Base-by-base conservation (phyloP, 345 rosid species). In the Iberis pinnata region DNA sequence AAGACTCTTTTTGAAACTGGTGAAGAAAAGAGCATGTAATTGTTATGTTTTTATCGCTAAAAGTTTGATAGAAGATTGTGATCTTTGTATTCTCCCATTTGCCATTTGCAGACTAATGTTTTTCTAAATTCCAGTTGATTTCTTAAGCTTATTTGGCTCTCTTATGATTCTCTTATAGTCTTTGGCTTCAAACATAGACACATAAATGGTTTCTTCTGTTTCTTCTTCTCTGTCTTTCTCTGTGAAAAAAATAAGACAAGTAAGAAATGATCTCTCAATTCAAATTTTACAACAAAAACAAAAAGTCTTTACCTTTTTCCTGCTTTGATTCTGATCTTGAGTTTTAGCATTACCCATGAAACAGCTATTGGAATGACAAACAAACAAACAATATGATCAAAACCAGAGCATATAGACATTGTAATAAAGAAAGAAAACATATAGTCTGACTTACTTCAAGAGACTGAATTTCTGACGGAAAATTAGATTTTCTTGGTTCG, bases 101-200 rank as follows among this genome's bases (percentile, higher is more conserved):
- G 25, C 25, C 25, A 22, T 22, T 22, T 22, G 25, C 25, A 22
- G 25, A 22, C 25, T 22, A 6, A 22, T 6, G 25, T n/a, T 22
- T 22, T 22, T 22, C 25, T 22, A 6, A 2, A 2, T 22, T 22
- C 25, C 25, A 22, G 25, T 6, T 22, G 6, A 2, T 22, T 22
- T 6, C 6, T 22, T 22, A 2, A 22, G 25, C 25, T 22, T 22
- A 3, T 22, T 22, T 22, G 25, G 25, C 25, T 22, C 25, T 22
- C 16, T 64, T 64, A 43, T 24, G 45, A 16, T 24, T 56, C 69
- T 20, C 17, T 27, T 0, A 13, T 58, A 56, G 56, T 49, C 52
- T 56, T 37, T 17, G 61, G 61, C 18, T 46, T 53, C 50, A 67
- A 46, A 54, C 61, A 67, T 47, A 67, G 50, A 46, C 66, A 67